These are phyloP conservation scores for Diplodia scrobiculata DNA, from an alignment of 2,329 filamentous ascomycete genomes.

Conservation along the genomic window DNA sequence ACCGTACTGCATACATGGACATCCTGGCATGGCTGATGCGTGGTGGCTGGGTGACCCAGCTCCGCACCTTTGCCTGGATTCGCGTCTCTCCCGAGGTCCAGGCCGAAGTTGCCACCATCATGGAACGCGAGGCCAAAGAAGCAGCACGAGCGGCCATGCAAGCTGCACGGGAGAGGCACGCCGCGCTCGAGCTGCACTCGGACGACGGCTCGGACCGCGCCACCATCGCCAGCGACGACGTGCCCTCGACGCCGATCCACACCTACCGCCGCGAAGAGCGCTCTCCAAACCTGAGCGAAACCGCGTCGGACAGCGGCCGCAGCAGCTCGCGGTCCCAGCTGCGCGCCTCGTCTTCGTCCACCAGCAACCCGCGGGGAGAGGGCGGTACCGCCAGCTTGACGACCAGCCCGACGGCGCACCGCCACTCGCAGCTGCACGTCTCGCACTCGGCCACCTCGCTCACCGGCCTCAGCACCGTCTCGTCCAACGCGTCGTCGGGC, in stretches of 20 bases:
- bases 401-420: constrained; percentile 32
- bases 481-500: not conserved
- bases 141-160: constrained; percentile 36
- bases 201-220: constrained; percentile 27
- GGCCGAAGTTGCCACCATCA: constrained; percentile 72
- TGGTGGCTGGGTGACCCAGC: constrained; percentile 88
- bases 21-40: constrained; percentile 93
- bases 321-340: constrained; percentile 42
- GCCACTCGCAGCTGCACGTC: constrained; percentile 41
- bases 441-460: constrained; percentile 32
- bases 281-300: constrained; percentile 20
- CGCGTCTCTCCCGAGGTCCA: constrained; percentile 81
- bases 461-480: constrained; percentile 15
- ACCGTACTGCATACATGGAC: constrained; percentile 82
- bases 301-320: constrained; percentile 40
- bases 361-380: constrained; percentile 29
- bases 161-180: constrained; percentile 24
- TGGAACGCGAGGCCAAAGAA: constrained; percentile 54
- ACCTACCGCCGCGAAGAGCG: constrained; percentile 29
- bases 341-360: constrained; percentile 33
- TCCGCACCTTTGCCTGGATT: constrained; percentile 89
- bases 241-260: constrained; percentile 39
- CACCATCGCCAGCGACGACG: constrained; percentile 28
- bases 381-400: constrained; percentile 28
- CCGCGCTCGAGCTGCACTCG: constrained; percentile 20